Conservation (phyloP, 148 eudicot genomes). For the Rhododendron mucronatum region DNA sequence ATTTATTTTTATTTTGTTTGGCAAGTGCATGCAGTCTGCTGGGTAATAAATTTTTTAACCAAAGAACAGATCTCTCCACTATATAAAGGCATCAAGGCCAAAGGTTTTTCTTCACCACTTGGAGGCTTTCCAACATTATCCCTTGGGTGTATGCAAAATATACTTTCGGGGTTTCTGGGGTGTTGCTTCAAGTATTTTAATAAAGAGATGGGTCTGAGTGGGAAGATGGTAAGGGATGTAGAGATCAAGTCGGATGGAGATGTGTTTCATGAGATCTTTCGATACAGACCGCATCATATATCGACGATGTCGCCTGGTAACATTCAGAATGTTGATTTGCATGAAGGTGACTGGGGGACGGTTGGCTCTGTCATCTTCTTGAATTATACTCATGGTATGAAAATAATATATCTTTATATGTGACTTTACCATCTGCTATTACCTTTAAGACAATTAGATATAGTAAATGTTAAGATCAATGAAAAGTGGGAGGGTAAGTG, state of each 20-base stretch:
- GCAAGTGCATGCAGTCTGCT: too few relatives aligned
- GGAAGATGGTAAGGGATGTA: background rate
- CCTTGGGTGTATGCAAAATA: background rate
- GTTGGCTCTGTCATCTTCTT: background rate
- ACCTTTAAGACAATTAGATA: too few relatives aligned
- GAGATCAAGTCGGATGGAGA: slow-evolving; percentile 1
- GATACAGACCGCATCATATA: background rate
- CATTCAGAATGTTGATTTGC: background rate
- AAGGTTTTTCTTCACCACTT: background rate
- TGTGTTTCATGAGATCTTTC: background rate
- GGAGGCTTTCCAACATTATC: background rate
- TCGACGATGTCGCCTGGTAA: background rate
- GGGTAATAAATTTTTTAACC: background rate
- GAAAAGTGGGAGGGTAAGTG: background rate
- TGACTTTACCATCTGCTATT: too few relatives aligned
- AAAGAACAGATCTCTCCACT: background rate
- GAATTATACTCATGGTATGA: background rate
- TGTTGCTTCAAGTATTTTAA: background rate
- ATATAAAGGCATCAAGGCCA: background rate
- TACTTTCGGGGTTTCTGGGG: background rate
- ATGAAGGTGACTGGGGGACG: background rate
- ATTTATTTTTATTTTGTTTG: too few relatives aligned
- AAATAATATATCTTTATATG: background rate
- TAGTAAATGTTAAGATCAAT: background rate
- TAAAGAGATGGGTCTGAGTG: background rate